A percentile compares a stretch with the other conserved stretches of the same genome.
phyloP scores from a whole-genome alignment of 2,329 filamentous ascomycete species.

The Stenocarpella maydis region DNA sequence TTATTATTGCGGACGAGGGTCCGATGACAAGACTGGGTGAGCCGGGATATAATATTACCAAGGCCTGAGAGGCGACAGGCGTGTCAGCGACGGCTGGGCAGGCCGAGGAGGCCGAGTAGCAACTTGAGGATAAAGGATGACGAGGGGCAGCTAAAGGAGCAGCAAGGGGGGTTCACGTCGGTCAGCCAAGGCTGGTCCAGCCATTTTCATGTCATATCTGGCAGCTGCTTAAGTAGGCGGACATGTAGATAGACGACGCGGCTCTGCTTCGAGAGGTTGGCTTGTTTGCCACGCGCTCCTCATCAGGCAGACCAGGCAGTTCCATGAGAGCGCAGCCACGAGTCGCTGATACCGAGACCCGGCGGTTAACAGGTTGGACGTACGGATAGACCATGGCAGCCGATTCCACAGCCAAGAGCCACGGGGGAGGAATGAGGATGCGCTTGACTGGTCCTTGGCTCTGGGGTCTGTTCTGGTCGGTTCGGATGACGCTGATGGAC shows the following conservation, averaged over 20 bases:
- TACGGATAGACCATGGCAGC: no score
- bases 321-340: not conserved
- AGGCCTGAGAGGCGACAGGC: not conserved
- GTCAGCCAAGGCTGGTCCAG: conserved; percentile 1
- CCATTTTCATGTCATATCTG: not conserved
- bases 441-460: not conserved
- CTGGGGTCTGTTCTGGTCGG: conserved; percentile 3
- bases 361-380: not conserved
- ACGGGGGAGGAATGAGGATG: not conserved
- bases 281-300: conserved; percentile 1
- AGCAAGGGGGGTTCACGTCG: not conserved
- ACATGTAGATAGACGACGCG: not conserved
- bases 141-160: no score
- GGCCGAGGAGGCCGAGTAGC: not conserved
- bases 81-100: not conserved
- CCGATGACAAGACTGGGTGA: conserved; percentile 2
- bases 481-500: conserved; percentile 15
- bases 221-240: not conserved
- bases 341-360: conserved; percentile 13
- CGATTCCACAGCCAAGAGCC: not conserved
- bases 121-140: no score
- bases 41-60: conserved; percentile 18
- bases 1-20: not conserved
- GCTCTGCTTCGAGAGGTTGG: not conserved
- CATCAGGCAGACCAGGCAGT: not conserved